Evolutionary conservation across 164 flowering plant species (phyloP).

Genomic region (Hamamelis virginiana): DNA sequence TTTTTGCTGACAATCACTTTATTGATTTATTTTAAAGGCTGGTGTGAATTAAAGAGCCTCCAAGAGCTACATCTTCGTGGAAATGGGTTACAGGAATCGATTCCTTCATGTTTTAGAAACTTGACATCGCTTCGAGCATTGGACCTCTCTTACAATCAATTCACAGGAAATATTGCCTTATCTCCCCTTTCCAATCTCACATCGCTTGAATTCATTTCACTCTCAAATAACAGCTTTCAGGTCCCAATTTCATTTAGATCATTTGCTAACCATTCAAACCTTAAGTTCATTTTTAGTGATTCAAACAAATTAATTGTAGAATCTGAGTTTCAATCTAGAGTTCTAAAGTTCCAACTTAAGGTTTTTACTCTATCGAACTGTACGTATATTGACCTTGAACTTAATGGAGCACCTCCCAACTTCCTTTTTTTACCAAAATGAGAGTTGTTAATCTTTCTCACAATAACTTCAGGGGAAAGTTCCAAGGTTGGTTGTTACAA

Average conservation of each 20-base stretch:
- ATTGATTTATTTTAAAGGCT: constrained; percentile 3
- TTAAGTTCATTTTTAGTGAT: background rate
- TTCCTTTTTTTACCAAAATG: constrained; percentile 16
- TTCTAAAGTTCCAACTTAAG: constrained; percentile 10
- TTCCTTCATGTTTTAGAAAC: constrained; percentile 19
- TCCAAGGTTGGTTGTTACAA: constrained; percentile 21
- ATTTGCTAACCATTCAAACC: constrained; percentile 8
- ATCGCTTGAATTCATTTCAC: constrained; percentile 12
- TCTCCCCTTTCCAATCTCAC: background rate
- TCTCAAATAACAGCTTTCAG: constrained; percentile 16
- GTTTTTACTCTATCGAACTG: constrained; percentile 3
- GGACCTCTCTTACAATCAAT: constrained; percentile 17
- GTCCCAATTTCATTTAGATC: constrained; percentile 13
- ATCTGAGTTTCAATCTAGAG: background rate
- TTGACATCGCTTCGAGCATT: constrained; percentile 18
- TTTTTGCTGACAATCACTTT: too few relatives aligned
- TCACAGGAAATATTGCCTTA: constrained; percentile 15
- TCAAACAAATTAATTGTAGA: too few relatives aligned
- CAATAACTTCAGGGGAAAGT: constrained; percentile 1
- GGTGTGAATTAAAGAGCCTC: constrained; percentile 15
- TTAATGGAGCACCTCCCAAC: constrained; percentile 1
- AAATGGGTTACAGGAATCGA: background rate
- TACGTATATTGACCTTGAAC: background rate
- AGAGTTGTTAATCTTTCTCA: background rate
- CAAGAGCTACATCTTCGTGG: constrained; percentile 14